Conservation (phyloP, 371 early-diverging fungal species). For the Syncephalis fuscata region DNA sequence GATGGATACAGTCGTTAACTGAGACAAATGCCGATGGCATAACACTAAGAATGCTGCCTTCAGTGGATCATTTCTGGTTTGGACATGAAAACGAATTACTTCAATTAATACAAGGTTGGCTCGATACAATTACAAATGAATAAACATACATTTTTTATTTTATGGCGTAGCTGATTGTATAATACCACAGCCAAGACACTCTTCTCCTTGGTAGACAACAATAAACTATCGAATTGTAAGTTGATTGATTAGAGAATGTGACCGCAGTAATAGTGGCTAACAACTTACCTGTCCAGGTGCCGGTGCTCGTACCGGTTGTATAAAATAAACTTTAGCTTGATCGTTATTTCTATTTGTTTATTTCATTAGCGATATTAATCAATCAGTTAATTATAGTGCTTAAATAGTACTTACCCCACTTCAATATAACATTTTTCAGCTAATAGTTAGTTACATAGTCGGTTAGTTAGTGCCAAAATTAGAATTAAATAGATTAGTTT, state of each 20-base stretch:
- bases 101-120: too few species aligned
- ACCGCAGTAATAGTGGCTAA: background rate
- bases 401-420: conserved; percentile 1
- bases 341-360: background rate
- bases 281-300: conserved; percentile 34
- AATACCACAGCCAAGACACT: too few species aligned
- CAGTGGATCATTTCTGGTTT: too few species aligned
- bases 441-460: background rate
- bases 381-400: background rate
- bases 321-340: conserved; percentile 19
- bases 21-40: too few species aligned
- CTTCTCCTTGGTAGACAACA: too few species aligned
- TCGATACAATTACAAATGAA: too few species aligned
- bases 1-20: too few species aligned
- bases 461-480: background rate
- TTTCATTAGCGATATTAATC: conserved; percentile 1
- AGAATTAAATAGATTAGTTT: background rate
- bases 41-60: too few species aligned
- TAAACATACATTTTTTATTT: too few species aligned
- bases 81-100: too few species aligned
- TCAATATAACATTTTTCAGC: conserved; percentile 7
- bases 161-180: too few species aligned
- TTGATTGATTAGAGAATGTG: background rate
- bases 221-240: too few species aligned
- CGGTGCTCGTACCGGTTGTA: conserved; percentile 25